Conservation (phyloP, 2,329 filamentous ascomycete genomes). For the Epichloe glyceriae region DNA sequence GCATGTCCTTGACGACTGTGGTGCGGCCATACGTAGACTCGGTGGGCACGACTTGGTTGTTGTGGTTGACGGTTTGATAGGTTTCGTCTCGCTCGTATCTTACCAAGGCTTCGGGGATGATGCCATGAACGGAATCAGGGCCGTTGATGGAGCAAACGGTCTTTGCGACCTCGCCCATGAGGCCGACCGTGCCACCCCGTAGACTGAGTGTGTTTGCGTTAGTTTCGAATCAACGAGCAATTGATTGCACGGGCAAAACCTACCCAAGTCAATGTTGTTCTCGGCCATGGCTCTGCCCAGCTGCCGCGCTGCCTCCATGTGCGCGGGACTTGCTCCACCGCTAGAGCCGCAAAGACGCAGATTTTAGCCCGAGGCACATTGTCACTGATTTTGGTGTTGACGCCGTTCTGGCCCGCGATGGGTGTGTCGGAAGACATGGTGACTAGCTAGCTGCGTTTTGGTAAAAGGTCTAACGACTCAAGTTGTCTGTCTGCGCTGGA, state of each 20-base stretch:
- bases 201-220: conserved; percentile 41
- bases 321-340: conserved; percentile 56
- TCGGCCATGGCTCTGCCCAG: conserved; percentile 64
- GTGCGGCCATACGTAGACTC: conserved; percentile 63
- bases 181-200: conserved; percentile 88
- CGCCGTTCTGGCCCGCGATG: conserved; percentile 13
- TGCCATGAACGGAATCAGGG: conserved; percentile 73
- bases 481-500: too few species aligned
- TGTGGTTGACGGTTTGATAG: conserved; percentile 31
- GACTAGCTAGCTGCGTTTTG: not conserved
- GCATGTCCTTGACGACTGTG: conserved; percentile 90
- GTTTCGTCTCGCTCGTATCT: conserved; percentile 58
- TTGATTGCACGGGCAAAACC: conserved; percentile 7
- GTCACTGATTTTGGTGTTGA: conserved; percentile 10
- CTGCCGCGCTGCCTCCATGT: conserved; percentile 64
- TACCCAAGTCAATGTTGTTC: conserved; percentile 63
- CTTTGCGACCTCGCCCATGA: conserved; percentile 90
- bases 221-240: not conserved
- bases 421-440: conserved; percentile 8
- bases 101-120: conserved; percentile 80
- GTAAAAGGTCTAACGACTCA: not conserved
- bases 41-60: conserved; percentile 47
- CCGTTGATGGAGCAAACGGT: conserved; percentile 75
- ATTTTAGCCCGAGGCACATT: conserved; percentile 45
- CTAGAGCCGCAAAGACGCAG: conserved; percentile 87